A percentile compares a stretch with the other conserved stretches of the same genome.
phyloP scores from a whole-genome alignment of 2,329 filamentous ascomycete species.

The Chaetomiaceae sp. region DNA sequence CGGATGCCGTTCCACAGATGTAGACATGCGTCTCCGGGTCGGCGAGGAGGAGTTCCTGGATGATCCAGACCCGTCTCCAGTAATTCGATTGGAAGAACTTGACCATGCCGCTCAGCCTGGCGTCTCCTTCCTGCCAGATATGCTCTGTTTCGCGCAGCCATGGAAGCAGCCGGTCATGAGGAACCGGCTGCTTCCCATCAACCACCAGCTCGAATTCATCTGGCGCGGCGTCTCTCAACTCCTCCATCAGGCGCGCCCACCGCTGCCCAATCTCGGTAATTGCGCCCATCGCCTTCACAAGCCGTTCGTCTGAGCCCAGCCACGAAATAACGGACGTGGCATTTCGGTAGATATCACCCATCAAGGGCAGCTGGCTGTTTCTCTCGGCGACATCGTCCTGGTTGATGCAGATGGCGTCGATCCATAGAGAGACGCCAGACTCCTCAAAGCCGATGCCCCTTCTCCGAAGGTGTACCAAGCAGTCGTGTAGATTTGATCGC shows the following conservation, averaged over 20 bases:
- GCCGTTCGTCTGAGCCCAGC: neutral
- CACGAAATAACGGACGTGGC: neutral
- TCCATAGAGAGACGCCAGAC: neutral
- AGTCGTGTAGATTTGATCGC: conserved; percentile 1
- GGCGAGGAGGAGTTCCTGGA: neutral
- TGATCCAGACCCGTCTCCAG: neutral
- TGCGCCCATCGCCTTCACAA: neutral
- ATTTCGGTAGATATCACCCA: conserved; percentile 5
- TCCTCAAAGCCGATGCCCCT: neutral
- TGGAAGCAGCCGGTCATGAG: neutral
- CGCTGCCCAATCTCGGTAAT: neutral
- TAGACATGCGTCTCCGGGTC: neutral
- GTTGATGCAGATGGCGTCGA: too few relatives aligned
- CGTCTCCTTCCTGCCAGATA: neutral
- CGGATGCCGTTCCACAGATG: neutral
- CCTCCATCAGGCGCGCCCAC: neutral
- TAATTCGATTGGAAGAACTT: neutral
- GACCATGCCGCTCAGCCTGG: neutral
- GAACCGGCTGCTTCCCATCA: neutral
- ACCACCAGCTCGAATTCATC: neutral
- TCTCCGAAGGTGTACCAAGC: neutral
- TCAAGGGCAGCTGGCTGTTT: conserved; percentile 4
- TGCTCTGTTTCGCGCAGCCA: neutral
- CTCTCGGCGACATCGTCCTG: conserved; percentile 2
- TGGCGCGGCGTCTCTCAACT: neutral